Base-by-base conservation (phyloP, 371 early-diverging fungal species). In the Saksenaea vasiformis region DNA sequence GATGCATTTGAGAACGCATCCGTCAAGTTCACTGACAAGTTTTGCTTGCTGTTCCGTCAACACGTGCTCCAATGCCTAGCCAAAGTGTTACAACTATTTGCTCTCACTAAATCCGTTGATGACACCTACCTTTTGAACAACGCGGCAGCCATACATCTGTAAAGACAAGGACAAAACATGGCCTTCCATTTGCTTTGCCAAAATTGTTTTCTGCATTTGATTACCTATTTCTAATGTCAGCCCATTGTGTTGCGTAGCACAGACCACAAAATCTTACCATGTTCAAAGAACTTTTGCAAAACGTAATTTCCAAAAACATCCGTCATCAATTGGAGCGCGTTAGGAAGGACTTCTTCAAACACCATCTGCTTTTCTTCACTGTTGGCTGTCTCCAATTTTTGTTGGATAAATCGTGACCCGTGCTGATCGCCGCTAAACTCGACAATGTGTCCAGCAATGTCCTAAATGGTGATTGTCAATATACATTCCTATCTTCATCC, bases 221-320 rank as follows among this genome's bases (percentile, higher is more conserved):
- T 88, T 93, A 24, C 72, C 57, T 27, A 39, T 61, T 53, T 19
- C 27, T 17, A n/a, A 9, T 53, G 14, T 17, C 43, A 17, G 14
- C 19, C 1, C 8, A 13, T 14, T 38, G 14, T 41, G 7, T 27
- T 2, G 17, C 27, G n/a, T n/a, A 15, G 27, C 59, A 24, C 19
- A 41, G 34, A 54, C n/a, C 10, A 9, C 19, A 19, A 19, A 26
- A n/a, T n/a, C 26, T 17, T 63, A 51, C 96, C 97, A 70, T 95
- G 93, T 78, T 98, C 98, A 83, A 99, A 98, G 72, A 99, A 96
- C 85, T 99, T 99, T 83, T 99, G 99, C 55, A 99, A 91, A 47
- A 99, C 99, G 73, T 99, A 99, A 84, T 99, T 99, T 54, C 99
- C 99, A 91, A 99, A 99, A 2, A 99, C 98, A 75, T 99, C 99